phyloP scores from a whole-genome alignment of 805 yeast species.

The Ogataea saltuana region DNA sequence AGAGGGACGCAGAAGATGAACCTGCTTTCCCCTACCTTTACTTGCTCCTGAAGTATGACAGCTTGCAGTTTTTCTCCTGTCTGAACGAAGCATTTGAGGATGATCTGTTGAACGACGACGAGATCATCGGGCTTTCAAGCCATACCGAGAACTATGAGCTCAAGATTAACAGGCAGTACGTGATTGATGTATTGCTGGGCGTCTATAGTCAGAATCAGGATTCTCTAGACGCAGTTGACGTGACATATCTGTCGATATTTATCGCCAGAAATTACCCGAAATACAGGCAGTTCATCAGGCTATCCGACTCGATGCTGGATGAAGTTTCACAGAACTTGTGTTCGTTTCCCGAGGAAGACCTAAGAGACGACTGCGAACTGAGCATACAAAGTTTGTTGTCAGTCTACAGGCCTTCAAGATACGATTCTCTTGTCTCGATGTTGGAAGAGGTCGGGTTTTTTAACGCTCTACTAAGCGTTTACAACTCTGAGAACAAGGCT shows the following conservation, averaged over 20 bases:
- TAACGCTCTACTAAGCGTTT: conserved; percentile 59
- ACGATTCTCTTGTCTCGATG: conserved; percentile 47
- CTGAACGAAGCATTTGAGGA: conserved; percentile 87
- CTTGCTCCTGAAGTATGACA: conserved; percentile 53
- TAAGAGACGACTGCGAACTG: conserved; percentile 65
- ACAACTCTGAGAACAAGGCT: conserved; percentile 51
- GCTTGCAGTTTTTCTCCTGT: conserved; percentile 61
- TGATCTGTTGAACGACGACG: conserved; percentile 65
- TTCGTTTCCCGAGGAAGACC: conserved; percentile 32
- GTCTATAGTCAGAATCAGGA: conserved; percentile 42
- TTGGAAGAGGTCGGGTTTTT: conserved; percentile 57
- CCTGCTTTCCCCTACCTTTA: conserved; percentile 72
- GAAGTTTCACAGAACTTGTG: conserved; percentile 53
- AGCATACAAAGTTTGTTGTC: conserved; percentile 75
- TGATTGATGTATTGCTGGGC: conserved; percentile 70
- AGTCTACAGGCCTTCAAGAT: conserved; percentile 58
- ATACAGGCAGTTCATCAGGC: conserved; percentile 75
- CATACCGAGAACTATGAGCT: conserved; percentile 29
- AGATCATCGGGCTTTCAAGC: conserved; percentile 28
- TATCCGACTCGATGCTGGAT: conserved; percentile 60
- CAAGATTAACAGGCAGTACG: conserved; percentile 68
- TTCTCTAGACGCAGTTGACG: conserved; percentile 35
- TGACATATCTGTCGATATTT: conserved; percentile 58
- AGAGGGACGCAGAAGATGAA: conserved; percentile 36
- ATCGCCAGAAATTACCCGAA: conserved; percentile 81